Base-by-base conservation (phyloP, 2,329 filamentous ascomycete species). In the Sporothrix schenckii region DNA sequence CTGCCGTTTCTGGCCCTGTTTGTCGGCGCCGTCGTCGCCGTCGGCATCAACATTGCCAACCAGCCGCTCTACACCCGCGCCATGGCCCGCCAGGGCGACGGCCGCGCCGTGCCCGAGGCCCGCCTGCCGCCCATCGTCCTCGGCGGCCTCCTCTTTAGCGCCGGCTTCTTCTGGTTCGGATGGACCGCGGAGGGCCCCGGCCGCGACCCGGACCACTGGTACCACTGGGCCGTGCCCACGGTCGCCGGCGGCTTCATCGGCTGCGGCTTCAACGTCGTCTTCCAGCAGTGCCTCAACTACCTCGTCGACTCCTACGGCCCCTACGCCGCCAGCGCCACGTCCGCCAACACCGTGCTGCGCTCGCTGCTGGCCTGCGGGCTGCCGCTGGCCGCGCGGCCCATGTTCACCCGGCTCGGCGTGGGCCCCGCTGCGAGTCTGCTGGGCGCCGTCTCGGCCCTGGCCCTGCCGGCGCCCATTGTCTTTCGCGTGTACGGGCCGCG, bases 281-380 rank as follows among this genome's bases (percentile, higher is more conserved):
- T 84, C 75, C 79, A 84, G 72, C 81, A 82, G 73, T 82, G 81
- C 66, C 78, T 85, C 70, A 84, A 84, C 72, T 87, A 87, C 70
- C 79, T 88, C 11, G 83, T 85, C 58, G 85, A 87, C 75, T 78
- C 80, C 1, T 87, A 87, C 71, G 83, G 86, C 50, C 78, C 83
- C 71, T 87, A 89, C 73, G 86, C 88, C 0, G 89, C 90, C 19
- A 85, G 83, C 3, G 89, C 88, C 2, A 85, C 90, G 7, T 89
- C 89, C 0, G 88, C 88, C 1, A 89, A 85, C 73, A 89, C 88
- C 0, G 84, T 91, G 2, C 78, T 88, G 10, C 80, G 89, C 1
- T 84, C 81, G 0, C 79, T 88, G 0, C 81, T 88, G 34, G 88
- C 87, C 14, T 88, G 86, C 0, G 80, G 87, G 2, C 80, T 90